phyloP scores from a whole-genome alignment of 169 alveolate genomes.

The Eimeria praecox region DNA sequence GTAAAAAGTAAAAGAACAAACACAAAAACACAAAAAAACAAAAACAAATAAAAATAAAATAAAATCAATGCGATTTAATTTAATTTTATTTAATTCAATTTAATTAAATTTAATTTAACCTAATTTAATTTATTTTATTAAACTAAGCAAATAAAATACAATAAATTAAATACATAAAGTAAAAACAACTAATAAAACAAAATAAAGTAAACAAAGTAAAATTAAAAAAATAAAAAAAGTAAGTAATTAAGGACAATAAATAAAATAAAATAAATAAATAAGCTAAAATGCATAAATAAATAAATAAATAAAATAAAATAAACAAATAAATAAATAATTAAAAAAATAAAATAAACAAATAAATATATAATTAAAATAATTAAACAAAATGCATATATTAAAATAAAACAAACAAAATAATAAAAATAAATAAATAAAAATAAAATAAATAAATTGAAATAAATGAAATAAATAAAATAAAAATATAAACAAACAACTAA shows the following conservation, averaged over 20 bases:
- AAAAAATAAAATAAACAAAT: not conserved
- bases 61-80: no score
- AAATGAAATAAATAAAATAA: not conserved
- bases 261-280: not conserved
- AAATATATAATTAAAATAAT: not conserved
- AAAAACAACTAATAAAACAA: no score
- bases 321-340: not conserved
- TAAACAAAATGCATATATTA: no score
- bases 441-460: not conserved
- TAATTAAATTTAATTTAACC: no score
- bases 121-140: no score
- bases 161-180: no score
- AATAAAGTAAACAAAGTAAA: not conserved
- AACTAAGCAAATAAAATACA: no score
- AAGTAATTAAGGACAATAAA: not conserved
- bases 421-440: not conserved
- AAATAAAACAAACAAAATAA: not conserved
- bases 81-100: no score
- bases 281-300: not conserved
- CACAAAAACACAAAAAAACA: no score
- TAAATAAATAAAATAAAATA: not conserved
- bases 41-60: no score
- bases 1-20: no score
- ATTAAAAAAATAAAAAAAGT: not conserved
- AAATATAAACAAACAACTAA: not conserved